Conservation (phyloP, 331 rosid genomes). For the Malus hybrid region DNA sequence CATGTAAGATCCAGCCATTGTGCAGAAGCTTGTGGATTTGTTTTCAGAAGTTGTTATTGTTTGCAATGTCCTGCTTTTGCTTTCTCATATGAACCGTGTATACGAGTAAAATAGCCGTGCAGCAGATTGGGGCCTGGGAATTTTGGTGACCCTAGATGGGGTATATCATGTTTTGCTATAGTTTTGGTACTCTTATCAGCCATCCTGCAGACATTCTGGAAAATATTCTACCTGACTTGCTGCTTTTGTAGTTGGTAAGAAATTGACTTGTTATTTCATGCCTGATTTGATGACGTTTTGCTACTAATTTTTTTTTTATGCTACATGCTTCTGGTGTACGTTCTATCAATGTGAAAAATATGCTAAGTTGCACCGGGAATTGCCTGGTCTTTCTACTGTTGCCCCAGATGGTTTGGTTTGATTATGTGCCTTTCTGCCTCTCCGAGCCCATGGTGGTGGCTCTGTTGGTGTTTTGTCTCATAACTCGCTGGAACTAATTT, state of each 20-base stretch:
- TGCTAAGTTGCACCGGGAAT: slow-evolving; percentile 45
- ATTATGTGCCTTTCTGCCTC: slow-evolving; percentile 18
- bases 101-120: slow-evolving; percentile 55
- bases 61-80: slow-evolving; percentile 42
- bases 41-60: slow-evolving; percentile 59
- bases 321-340: slow-evolving; percentile 37
- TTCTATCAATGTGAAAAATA: slow-evolving; percentile 45
- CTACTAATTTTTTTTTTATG: slow-evolving; percentile 7
- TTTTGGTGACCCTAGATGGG: slow-evolving; percentile 75
- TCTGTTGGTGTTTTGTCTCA: not conserved
- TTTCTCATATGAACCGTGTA: slow-evolving; percentile 46
- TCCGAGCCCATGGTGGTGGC: slow-evolving; percentile 9
- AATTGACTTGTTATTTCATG: slow-evolving; percentile 49
- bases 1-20: slow-evolving; percentile 41
- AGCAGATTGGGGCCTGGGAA: slow-evolving; percentile 65
- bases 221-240: slow-evolving; percentile 95
- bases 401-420: slow-evolving; percentile 69
- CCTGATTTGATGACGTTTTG: slow-evolving; percentile 24
- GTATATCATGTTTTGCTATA: slow-evolving; percentile 52
- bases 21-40: slow-evolving; percentile 54
- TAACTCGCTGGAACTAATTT: slow-evolving; percentile 13
- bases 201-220: slow-evolving; percentile 92
- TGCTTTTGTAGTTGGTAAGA: slow-evolving; percentile 98
- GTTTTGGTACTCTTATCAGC: slow-evolving; percentile 86
- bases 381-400: slow-evolving; percentile 41